Evolutionary conservation across 345 rosid species (phyloP), one percentile per base, ranked within the genome.

Genomic region (Litchi chinensis): DNA sequence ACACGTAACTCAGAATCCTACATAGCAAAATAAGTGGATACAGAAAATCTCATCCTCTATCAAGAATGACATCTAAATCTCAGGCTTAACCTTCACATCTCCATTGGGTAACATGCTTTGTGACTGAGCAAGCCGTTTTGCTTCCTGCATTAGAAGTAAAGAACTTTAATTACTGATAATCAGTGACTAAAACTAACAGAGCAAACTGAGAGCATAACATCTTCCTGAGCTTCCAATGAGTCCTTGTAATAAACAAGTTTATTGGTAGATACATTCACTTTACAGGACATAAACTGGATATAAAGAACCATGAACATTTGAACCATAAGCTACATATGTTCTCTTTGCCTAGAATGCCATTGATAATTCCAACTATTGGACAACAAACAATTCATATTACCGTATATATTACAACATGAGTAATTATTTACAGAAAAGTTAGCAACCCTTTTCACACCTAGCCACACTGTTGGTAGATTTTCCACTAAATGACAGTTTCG

Each of bases 91-190:
- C 83, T 90, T 94, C 65, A 90, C 86, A 76, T 95, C 98, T 76
- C 99, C 98, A 85, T 95, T 93, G 57, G 97, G 96, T 73, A 94
- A 87, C 54, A 82, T 81, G 77, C 84, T 90, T 82, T 92, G 98
- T 8, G 91, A 84, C 70, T 92, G 97, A 7, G 95, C 92, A 82
- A 86, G 84, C 75, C 94, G 87, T 81, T 91, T 96, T 10, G 88
- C 76, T 84, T 94, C 99, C 99, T 95, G 91, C 73, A 88, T 76
- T 19, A 13, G 11, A 80, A 0, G 44, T 24, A 37, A 82, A 26
- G 15, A 70, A 24, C 60, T 40, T 43, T 57, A 82, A 54, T 24
- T 72, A 65, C 39, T 5, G 15, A 28, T 4, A 41, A 32, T 63
- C 40, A 64, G 48, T 7, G 5, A 15, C 37, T 19, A 37, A 56